These are phyloP conservation scores for Yamadazyma oceani DNA, from an alignment of 1,139 yeast species.

Conservation along the genomic window DNA sequence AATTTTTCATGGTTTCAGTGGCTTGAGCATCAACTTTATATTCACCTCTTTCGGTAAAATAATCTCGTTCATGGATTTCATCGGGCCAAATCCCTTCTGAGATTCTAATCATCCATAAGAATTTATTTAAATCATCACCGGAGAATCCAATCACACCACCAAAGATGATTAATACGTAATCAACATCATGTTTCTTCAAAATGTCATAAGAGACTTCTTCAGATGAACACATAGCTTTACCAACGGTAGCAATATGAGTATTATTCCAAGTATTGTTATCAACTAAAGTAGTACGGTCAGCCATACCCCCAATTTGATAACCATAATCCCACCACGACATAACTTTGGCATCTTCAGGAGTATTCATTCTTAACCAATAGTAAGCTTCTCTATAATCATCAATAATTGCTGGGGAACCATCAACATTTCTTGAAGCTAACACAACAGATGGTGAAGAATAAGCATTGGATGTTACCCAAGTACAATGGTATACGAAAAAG, in stretches of 20 bases:
- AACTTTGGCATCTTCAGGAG: slow-evolving; percentile 91
- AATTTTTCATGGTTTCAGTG: slow-evolving; percentile 78
- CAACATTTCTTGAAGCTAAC: slow-evolving; percentile 77
- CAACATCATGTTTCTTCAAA: slow-evolving; percentile 89
- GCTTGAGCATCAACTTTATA: slow-evolving; percentile 85
- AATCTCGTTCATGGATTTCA: slow-evolving; percentile 82
- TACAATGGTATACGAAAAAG: slow-evolving; percentile 89
- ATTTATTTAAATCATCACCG: slow-evolving; percentile 97
- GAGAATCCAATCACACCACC: slow-evolving; percentile 94
- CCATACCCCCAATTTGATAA: slow-evolving; percentile 99
- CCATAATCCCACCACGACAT: slow-evolving; percentile 99
- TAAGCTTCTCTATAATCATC: slow-evolving; percentile 99
- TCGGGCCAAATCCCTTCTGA: slow-evolving; percentile 99
- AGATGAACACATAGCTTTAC: slow-evolving; percentile 91
- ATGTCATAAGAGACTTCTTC: slow-evolving; percentile 90
- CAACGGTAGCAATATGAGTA: slow-evolving; percentile 99
- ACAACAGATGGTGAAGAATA: slow-evolving; percentile 98
- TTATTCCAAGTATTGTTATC: slow-evolving; percentile 99
- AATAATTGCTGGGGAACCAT: slow-evolving; percentile 81
- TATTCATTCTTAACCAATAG: slow-evolving; percentile 98
- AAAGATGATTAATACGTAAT: slow-evolving; percentile 87
- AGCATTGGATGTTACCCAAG: slow-evolving; percentile 96
- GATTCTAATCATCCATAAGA: slow-evolving; percentile 98
- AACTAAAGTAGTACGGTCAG: slow-evolving; percentile 96
- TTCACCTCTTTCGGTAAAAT: slow-evolving; percentile 82